A percentile compares a stretch with the other conserved stretches of the same genome.
Evolutionary conservation across 495 filamentous ascomycete genomes (phyloP).

Genomic region (Geoglossum glabrum): DNA sequence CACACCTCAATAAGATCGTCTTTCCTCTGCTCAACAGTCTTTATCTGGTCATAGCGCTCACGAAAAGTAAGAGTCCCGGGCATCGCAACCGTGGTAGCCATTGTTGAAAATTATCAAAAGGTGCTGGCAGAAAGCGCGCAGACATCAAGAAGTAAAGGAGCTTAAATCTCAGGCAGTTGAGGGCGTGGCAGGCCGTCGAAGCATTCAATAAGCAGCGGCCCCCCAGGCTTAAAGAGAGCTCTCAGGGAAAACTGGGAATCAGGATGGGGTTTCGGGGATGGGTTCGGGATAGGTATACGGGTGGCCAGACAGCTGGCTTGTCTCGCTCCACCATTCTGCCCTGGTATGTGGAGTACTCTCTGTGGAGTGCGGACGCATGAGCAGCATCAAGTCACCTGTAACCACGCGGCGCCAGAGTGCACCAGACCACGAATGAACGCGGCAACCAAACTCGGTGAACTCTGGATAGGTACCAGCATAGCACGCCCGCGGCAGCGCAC

Average conservation of each 20-base stretch:
- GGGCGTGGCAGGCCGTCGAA: too few relatives aligned
- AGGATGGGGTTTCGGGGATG: too few relatives aligned
- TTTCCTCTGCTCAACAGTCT: conserved; percentile 28
- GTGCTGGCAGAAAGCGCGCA: not conserved
- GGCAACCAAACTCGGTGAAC: not conserved
- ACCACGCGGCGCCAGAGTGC: not conserved
- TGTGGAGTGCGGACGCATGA: not conserved
- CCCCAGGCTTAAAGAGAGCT: too few relatives aligned
- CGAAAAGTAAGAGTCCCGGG: conserved; percentile 8
- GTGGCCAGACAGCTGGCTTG: not conserved
- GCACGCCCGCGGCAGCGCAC: not conserved
- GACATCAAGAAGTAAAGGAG: not conserved
- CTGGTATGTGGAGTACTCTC: not conserved
- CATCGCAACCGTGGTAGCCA: not conserved
- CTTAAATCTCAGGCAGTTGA: too few relatives aligned
- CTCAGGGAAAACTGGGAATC: too few relatives aligned
- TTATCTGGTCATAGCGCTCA: conserved; percentile 28
- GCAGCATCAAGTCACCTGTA: not conserved
- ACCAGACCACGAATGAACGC: not conserved
- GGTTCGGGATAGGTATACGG: too few relatives aligned
- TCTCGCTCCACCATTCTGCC: not conserved
- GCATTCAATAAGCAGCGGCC: too few relatives aligned
- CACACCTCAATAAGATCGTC: conserved; percentile 32
- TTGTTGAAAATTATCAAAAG: not conserved
- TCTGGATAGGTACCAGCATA: not conserved